Evolutionary conservation across 192 early-diverging fungal species (phyloP).

Genomic region (Pilaira anomala): DNA sequence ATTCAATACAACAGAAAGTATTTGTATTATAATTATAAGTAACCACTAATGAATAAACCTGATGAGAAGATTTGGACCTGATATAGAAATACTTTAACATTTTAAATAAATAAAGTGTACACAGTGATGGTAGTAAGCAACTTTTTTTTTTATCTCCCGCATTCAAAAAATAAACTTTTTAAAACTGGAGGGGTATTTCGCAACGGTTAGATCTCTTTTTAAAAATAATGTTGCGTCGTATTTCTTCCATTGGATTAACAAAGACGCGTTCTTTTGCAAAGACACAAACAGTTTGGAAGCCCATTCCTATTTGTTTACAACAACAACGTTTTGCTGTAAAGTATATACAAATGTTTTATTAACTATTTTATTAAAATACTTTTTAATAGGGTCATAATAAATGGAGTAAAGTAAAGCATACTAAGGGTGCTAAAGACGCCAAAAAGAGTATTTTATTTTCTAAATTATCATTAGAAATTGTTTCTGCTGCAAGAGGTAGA

Average conservation of each 20-base stretch:
- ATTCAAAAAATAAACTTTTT: too few species aligned
- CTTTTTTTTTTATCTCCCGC: too few species aligned
- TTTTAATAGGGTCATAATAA: conserved; percentile 52
- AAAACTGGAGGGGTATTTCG: too few species aligned
- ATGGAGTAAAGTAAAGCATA: conserved; percentile 63
- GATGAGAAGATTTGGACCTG: too few species aligned
- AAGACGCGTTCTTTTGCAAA: not conserved
- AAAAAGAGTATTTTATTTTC: conserved; percentile 50
- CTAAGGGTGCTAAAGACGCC: conserved; percentile 55
- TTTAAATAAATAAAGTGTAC: too few species aligned
- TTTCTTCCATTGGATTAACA: not conserved
- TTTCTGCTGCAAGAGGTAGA: conserved; percentile 55
- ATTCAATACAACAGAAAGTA: too few species aligned
- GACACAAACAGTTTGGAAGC: not conserved
- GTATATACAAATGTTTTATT: not conserved
- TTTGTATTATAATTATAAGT: too few species aligned
- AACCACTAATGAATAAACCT: too few species aligned
- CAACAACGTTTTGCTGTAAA: conserved; percentile 18
- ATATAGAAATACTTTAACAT: too few species aligned
- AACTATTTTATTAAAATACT: not conserved
- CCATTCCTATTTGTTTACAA: not conserved
- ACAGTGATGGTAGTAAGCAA: too few species aligned
- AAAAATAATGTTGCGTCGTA: conserved; percentile 4
- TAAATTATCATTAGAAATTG: conserved; percentile 62
- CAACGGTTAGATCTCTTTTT: too few species aligned